These are phyloP conservation scores for Oldenlandia corymbosa DNA, from an alignment of 257 asterid species.

Conservation along the genomic window DNA sequence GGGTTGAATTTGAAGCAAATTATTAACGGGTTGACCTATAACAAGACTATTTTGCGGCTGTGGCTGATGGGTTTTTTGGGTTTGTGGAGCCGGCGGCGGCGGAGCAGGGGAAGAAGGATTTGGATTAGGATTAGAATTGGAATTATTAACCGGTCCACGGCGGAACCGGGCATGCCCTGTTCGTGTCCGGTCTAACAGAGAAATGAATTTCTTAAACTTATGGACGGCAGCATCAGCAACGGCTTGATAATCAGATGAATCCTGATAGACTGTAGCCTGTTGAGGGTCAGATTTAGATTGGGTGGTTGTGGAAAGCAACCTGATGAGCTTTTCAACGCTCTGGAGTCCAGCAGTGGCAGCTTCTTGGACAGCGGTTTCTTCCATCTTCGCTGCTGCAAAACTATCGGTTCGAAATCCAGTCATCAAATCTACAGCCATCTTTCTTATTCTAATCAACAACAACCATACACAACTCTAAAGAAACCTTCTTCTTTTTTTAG, in stretches of 20 bases:
- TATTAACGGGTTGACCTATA: slow-evolving; percentile 14
- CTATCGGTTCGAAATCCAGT: slow-evolving; percentile 29
- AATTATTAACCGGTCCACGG: slow-evolving; percentile 56
- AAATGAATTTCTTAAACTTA: slow-evolving; percentile 69
- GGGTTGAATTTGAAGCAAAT: slow-evolving; percentile 18
- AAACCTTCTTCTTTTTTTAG: too few species aligned
- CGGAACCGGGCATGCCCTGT: slow-evolving; percentile 96
- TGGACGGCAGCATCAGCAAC: slow-evolving; percentile 72
- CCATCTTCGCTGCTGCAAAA: slow-evolving; percentile 41
- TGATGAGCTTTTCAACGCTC: slow-evolving; percentile 78
- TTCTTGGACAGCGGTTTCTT: slow-evolving; percentile 66
- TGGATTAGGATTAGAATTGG: slow-evolving; percentile 6
- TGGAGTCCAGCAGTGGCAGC: slow-evolving; percentile 91
- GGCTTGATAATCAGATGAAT: slow-evolving; percentile 38
- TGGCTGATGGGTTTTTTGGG: background rate
- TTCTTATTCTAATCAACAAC: slow-evolving; percentile 9
- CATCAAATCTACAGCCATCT: slow-evolving; percentile 75
- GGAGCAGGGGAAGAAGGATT: background rate
- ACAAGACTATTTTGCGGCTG: background rate
- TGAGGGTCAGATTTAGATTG: slow-evolving; percentile 1
- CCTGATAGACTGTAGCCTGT: slow-evolving; percentile 9
- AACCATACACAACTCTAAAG: background rate
- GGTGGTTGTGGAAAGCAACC: slow-evolving; percentile 50
- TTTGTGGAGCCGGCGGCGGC: slow-evolving; percentile 11
- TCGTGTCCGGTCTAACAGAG: slow-evolving; percentile 61